Evolutionary conservation across 805 yeast genomes (phyloP).

Genomic region (Zygotorulaspora sp.): DNA sequence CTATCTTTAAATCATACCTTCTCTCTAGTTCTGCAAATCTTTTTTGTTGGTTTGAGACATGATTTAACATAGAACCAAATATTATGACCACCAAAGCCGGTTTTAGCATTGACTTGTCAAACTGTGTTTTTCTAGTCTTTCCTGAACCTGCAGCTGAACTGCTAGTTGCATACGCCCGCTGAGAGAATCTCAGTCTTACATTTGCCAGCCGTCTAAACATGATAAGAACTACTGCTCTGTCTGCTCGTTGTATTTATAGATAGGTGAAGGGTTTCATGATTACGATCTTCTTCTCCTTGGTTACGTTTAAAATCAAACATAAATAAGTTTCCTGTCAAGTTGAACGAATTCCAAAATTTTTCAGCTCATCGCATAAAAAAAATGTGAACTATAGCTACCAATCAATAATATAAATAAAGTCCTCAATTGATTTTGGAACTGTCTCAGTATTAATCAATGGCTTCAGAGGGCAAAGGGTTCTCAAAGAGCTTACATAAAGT

Average conservation of each 20-base stretch:
- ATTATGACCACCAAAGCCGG: constrained; percentile 41
- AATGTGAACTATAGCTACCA: too few species aligned
- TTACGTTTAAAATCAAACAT: too few species aligned
- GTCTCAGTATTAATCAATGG: too few species aligned
- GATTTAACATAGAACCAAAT: constrained; percentile 45
- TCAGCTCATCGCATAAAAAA: constrained; percentile 12
- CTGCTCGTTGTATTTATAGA: too few species aligned
- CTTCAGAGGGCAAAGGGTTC: neutral
- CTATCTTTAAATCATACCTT: constrained; percentile 37
- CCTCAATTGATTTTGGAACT: too few species aligned
- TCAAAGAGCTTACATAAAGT: neutral
- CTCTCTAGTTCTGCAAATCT: constrained; percentile 39
- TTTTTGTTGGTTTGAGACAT: constrained; percentile 42
- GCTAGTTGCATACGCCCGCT: constrained; percentile 8
- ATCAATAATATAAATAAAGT: too few species aligned
- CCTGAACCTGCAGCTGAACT: constrained; percentile 2
- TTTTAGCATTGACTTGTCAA: constrained; percentile 37
- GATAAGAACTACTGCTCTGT: too few species aligned
- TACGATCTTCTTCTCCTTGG: too few species aligned
- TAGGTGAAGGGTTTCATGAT: too few species aligned
- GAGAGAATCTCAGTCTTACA: neutral
- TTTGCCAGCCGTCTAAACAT: too few species aligned
- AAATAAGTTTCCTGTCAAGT: constrained; percentile 3
- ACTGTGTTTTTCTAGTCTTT: constrained; percentile 17
- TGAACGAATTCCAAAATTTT: constrained; percentile 13